Evolutionary conservation across 2,329 filamentous ascomycete genomes (phyloP).

Genomic region (Ceratocystis diversiconidia): DNA sequence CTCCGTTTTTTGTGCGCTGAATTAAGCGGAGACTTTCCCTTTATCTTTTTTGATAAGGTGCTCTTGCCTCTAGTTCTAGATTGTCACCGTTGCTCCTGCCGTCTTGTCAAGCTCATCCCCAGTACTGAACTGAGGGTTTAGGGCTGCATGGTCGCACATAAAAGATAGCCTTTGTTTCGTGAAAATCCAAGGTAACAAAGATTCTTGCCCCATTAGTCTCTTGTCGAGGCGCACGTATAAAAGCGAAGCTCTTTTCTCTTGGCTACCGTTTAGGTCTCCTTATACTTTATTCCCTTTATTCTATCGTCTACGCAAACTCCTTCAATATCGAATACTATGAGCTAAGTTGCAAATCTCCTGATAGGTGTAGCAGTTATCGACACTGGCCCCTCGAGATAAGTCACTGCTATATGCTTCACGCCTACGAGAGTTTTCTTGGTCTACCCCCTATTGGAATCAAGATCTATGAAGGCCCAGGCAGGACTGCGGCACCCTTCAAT

Average conservation of each 20-base stretch:
- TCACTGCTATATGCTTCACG: conserved; percentile 29
- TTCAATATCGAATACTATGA: background rate
- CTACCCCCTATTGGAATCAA: conserved; percentile 28
- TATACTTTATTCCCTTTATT: too few species aligned
- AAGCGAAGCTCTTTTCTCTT: background rate
- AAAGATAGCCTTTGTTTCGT: background rate
- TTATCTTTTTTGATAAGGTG: background rate
- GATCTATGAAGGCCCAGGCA: conserved; percentile 32
- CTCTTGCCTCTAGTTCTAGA: too few species aligned
- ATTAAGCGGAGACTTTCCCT: background rate
- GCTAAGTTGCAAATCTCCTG: background rate
- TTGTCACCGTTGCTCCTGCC: background rate
- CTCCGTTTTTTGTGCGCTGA: background rate
- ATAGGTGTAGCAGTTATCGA: conserved; percentile 31
- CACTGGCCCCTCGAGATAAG: conserved; percentile 31
- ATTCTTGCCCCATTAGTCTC: background rate
- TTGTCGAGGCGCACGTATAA: background rate
- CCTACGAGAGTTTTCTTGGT: conserved; percentile 27
- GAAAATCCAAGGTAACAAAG: background rate
- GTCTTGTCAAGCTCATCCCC: background rate
- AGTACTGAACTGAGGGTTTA: background rate
- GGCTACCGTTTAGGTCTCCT: background rate
- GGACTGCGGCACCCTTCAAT: conserved; percentile 33
- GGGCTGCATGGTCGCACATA: background rate
- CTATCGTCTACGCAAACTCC: background rate